phyloP scores from a whole-genome alignment of 352 stramenopile genomes.

The Thalassiosira ordinaria region DNA sequence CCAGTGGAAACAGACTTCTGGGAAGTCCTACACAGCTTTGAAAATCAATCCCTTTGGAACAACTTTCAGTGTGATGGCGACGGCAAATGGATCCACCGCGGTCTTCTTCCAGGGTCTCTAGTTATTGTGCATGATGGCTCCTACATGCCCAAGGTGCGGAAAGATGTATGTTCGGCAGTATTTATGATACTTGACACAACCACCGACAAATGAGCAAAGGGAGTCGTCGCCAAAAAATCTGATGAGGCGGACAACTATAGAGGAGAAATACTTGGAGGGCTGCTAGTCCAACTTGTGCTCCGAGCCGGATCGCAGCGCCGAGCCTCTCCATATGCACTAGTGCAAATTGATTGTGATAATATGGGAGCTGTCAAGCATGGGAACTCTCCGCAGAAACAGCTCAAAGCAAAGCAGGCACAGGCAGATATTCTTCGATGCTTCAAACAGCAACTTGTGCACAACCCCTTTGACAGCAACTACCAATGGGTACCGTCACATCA shows the following conservation, averaged over 20 bases:
- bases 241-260: slow-evolving; percentile 16
- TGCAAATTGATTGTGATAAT: slow-evolving; percentile 36
- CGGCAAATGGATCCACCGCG: slow-evolving; percentile 20
- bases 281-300: slow-evolving; percentile 24
- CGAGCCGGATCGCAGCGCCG: not conserved
- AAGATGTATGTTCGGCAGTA: slow-evolving; percentile 1
- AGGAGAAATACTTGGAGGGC: slow-evolving; percentile 10
- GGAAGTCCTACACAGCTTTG: not conserved
- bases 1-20: not conserved
- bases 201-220: not conserved
- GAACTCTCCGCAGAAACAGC: not conserved
- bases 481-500: slow-evolving; percentile 35
- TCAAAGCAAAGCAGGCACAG: slow-evolving; percentile 32
- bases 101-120: slow-evolving; percentile 2
- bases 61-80: slow-evolving; percentile 21
- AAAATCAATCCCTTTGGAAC: slow-evolving; percentile 18
- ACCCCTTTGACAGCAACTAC: not conserved
- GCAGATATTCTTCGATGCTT: slow-evolving; percentile 41
- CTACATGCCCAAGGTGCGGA: slow-evolving; percentile 4
- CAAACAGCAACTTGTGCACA: not conserved
- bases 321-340: not conserved
- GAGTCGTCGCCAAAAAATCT: not conserved
- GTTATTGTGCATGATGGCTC: slow-evolving; percentile 33
- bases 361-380: slow-evolving; percentile 36
- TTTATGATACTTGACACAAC: slow-evolving; percentile 1